Base-by-base conservation (phyloP, 2,329 filamentous ascomycete species). In the Botrytis fragariae region DNA sequence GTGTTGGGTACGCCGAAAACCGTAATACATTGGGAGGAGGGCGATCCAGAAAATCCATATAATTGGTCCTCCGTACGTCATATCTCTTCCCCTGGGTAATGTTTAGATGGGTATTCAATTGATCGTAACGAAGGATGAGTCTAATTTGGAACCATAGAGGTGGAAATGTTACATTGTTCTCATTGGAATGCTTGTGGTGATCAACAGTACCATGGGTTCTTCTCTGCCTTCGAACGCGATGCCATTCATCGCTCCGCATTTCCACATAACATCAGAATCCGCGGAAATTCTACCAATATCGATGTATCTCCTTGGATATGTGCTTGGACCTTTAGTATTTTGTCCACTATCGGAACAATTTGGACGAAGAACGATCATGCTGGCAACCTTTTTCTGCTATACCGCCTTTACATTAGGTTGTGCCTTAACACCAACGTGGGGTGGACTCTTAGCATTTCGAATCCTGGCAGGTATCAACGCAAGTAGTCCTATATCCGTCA, bases 171-270 rank as follows among this genome's bases (percentile, higher is more conserved):
- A 83, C 54, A 84, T 92, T 9, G 78, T 91, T 3, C 78, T 88
- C 39, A 84, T 87, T 0, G 86, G 86, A 1, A 88, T 89, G 82
- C 79, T 87, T 75, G 84, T 87, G 71, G 89, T 92, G 61, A 84
- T 92, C 79, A 93, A 93, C 80, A 89, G 87, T 39, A 92, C 91
- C 16, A 88, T 93, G 82, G 88, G 87, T 1, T 91, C 88, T 60
- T 85, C 89, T 0, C 83, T 93, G 8, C 89, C 91, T 1, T 88
- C 89, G 72, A 91, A 91, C 80, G 88, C 89, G 22, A 85, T 89
- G 3, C 84, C 86, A 3, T 86, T 84, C 69, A 90, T 92, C 64
- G 83, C 86, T 4, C 79, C 81, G 4, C 84, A 90, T 76, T 93
- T 90, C 82, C 79, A 84, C 70, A 82, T 92, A 73, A 86, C 85